Conservation (phyloP, 2,329 filamentous ascomycete species). For the Phyllachora maydis region DNA sequence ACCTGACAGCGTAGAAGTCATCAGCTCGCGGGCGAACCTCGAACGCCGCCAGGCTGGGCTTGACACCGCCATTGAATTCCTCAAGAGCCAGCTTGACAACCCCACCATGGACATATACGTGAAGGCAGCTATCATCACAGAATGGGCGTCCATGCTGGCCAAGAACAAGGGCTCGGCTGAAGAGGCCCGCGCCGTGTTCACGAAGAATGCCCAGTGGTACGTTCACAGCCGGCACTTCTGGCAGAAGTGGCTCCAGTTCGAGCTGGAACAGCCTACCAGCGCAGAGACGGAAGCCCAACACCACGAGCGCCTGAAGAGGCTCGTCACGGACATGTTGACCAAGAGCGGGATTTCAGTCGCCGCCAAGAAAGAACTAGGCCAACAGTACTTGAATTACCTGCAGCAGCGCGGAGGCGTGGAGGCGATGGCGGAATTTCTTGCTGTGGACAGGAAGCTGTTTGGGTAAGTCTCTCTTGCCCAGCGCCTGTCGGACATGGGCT, state of each 20-base stretch:
- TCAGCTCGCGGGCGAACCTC: conserved; percentile 72
- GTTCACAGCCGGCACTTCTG: conserved; percentile 76
- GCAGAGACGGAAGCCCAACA: conserved; percentile 41
- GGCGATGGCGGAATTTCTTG: conserved; percentile 69
- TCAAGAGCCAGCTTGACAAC: conserved; percentile 62
- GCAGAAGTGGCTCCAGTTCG: conserved; percentile 74
- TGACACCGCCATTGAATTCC: conserved; percentile 66
- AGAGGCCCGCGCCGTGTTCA: conserved; percentile 67
- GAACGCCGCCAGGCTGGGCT: conserved; percentile 67
- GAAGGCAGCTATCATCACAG: conserved; percentile 71
- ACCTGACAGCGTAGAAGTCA: conserved; percentile 70
- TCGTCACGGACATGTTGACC: conserved; percentile 53
- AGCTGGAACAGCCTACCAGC: conserved; percentile 61
- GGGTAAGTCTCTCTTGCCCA: conserved; percentile 32
- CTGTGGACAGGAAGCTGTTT: conserved; percentile 69
- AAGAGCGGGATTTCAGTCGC: conserved; percentile 49
- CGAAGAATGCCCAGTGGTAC: conserved; percentile 67
- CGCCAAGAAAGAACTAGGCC: conserved; percentile 54
- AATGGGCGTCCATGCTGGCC: conserved; percentile 77
- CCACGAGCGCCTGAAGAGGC: conserved; percentile 55
- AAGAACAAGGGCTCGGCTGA: conserved; percentile 64
- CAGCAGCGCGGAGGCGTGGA: conserved; percentile 66
- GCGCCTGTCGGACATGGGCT: conserved; percentile 1
- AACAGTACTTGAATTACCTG: conserved; percentile 66
- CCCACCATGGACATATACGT: conserved; percentile 53